Conservation (phyloP, 1,284 basidiomycete species). For the Ustilago esculenta region DNA sequence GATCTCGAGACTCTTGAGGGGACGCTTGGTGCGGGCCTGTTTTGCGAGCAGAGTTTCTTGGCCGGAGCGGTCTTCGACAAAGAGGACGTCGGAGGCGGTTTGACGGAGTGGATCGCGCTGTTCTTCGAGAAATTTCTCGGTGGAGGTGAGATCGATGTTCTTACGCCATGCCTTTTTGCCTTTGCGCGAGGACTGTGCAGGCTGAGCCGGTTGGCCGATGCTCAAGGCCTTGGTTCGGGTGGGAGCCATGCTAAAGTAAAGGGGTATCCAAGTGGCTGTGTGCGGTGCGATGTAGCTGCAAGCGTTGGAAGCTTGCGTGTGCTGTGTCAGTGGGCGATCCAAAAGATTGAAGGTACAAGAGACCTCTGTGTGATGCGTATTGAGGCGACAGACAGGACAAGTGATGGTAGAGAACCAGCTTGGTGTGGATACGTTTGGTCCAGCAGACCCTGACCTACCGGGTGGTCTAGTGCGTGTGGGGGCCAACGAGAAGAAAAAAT, state of each 20-base stretch:
- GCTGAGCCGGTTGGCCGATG: conserved; percentile 48
- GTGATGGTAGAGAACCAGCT: conserved; percentile 4
- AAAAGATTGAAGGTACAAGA: no score
- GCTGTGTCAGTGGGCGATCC: no score
- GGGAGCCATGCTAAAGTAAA: conserved; percentile 37
- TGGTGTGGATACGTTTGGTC: background rate
- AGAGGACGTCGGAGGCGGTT: conserved; percentile 31
- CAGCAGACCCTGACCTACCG: conserved; percentile 7
- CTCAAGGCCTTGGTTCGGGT: conserved; percentile 25
- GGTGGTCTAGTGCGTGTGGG: background rate
- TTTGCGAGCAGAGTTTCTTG: conserved; percentile 48
- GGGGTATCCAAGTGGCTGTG: no score
- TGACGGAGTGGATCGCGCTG: conserved; percentile 45
- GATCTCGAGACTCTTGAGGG: conserved; percentile 81
- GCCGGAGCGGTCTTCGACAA: conserved; percentile 69
- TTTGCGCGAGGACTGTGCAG: conserved; percentile 80
- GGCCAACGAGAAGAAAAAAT: conserved; percentile 12
- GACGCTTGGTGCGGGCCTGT: conserved; percentile 68
- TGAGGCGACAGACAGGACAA: no score
- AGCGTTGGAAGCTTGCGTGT: no score
- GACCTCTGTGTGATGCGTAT: background rate
- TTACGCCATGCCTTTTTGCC: conserved; percentile 93
- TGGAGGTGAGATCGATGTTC: conserved; percentile 70
- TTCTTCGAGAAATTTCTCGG: conserved; percentile 55
- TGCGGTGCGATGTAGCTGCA: background rate